Base-by-base conservation (phyloP, 192 early-diverging fungal species). In the Coemansia sp. region DNA sequence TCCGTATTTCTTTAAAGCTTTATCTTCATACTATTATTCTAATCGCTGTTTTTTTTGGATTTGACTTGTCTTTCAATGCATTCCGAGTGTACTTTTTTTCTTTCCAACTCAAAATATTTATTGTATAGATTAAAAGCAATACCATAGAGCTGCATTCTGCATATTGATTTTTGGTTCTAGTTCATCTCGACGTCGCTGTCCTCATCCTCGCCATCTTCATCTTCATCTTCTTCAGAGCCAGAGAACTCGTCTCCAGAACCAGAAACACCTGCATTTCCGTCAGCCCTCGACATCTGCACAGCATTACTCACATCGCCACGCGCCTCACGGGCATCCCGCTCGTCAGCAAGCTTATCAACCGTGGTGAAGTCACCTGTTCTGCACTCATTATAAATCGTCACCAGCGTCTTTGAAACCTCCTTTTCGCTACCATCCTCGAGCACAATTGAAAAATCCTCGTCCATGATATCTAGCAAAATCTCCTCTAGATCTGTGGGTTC, bases 341-440 rank as follows among this genome's bases (percentile, higher is more conserved):
- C 75, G 1, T 63, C 68, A 0, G 69, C 71, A 20, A 82, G 61
- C 38, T 42, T 69, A 55, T 82, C 75, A 14, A 82, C 75, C 3
- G 67, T 67, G 22, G 57, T 30, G 67, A 68, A 71, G 64, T 82
- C 69, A 0, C 80, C 80, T 0, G n/a, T 18, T 28, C 40, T 67
- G 64, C 80, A 82, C 65, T 82, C 75, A 6, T 7, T 63, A 63
- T 73, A 82, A 18, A 82, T 49, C 11, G 20, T 14, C 16, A 66
- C 69, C n/a, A 82, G 29, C 22, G 31, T 56, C 32, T n/a, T 29
- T 3, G 74, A 71, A 31, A 82, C 75, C 29, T 73, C 75, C 42
- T 66, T 65, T 36, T 71, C 80, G 69, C 80, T 82, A 28, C 55
- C 51, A 49, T 82, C 80, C 34, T 82, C 75, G 0, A 82, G 71